Conservation (phyloP, 768 basidiomycete genomes). For the Gymnopilus dilepis region DNA sequence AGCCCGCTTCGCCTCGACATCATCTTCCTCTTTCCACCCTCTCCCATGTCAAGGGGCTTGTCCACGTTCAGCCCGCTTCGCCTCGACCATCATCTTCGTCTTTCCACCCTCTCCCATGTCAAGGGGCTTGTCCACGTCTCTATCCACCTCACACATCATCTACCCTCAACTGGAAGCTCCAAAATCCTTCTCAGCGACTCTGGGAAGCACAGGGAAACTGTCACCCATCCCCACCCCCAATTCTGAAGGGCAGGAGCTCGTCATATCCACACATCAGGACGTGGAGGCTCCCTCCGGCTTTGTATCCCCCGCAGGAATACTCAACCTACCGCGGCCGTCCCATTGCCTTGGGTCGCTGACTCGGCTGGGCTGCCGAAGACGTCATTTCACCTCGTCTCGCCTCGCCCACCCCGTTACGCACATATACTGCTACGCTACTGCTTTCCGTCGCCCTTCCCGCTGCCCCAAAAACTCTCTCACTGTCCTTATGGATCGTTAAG, state of each 20-base stretch:
- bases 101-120: slow-evolving; percentile 23
- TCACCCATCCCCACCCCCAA: slow-evolving; percentile 23
- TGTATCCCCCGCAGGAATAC: slow-evolving; percentile 55
- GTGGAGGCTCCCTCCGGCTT: slow-evolving; percentile 54
- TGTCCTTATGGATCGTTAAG: slow-evolving; percentile 30
- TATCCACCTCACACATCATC: slow-evolving; percentile 16
- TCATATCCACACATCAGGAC: slow-evolving; percentile 39
- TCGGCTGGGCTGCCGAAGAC: slow-evolving; percentile 24
- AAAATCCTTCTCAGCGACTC: too few relatives aligned
- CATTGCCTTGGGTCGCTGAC: slow-evolving; percentile 63
- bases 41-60: slow-evolving; percentile 16
- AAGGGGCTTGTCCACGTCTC: slow-evolving; percentile 20
- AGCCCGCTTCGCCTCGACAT: slow-evolving; percentile 55
- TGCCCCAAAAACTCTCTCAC: too few relatives aligned
- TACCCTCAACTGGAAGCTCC: too few relatives aligned
- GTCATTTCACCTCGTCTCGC: slow-evolving; percentile 14
- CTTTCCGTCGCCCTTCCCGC: not conserved
- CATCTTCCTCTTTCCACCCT: slow-evolving; percentile 39
- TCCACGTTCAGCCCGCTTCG: slow-evolving; percentile 49
- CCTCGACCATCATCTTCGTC: slow-evolving; percentile 55
- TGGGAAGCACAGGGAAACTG: too few relatives aligned
- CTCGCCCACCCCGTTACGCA: not conserved
- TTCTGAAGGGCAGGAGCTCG: slow-evolving; percentile 48
- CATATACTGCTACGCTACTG: not conserved
- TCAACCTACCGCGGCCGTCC: slow-evolving; percentile 61